Base-by-base conservation (phyloP, 495 filamentous ascomycete species). In the Melanomma pulvis-pyrius region DNA sequence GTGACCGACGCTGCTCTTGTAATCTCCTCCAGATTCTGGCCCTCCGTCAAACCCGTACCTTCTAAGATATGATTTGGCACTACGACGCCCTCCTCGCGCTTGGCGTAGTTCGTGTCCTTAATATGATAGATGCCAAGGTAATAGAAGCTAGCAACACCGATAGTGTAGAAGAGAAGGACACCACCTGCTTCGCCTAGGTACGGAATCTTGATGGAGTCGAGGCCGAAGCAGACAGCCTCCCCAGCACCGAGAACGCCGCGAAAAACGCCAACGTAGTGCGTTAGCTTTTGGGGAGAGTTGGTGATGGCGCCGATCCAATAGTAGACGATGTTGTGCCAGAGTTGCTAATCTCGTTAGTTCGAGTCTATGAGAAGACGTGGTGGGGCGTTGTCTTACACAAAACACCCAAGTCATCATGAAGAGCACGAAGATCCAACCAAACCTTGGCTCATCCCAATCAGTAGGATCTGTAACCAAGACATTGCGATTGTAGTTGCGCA, bases 151-250 rank as follows among this genome's bases (percentile, higher is more conserved):
- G 55, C 48, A 15, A 68, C 28, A 13, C 60, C 69, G 1, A 59
- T 15, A 1, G 49, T 46, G 41, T 68, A 71, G 28, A 71, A 71
- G 7, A 62, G 30, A 1, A 71, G 58, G 25, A 68, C 61, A 34
- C 59, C 65, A 8, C 69, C 69, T 6, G 69, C 48, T 30, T 65
- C 59, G n/a, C 54, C 47, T 11, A 71, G 29, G 55, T 51, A 71
- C 1, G 59, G 60, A 29, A 65, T 69, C 24, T 57, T 59, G 41
- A 64, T 71, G 13, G 54, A 54, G 44, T 71, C 63, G 25, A 71
- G 58, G 7, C 68, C 68, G 54, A 71, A 71, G 39, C 69, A 68
- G 15, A 71, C 56, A 4, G 65, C 59, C 50, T 71, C 69, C 17
- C 65, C 65, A 29, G 65, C 69, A 19, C 59, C 69, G 25, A 68